A percentile compares a stretch with the other conserved stretches of the same genome.
phyloP scores from a whole-genome alignment of 306 rosid species.

The Gynostemma pentaphyllum region DNA sequence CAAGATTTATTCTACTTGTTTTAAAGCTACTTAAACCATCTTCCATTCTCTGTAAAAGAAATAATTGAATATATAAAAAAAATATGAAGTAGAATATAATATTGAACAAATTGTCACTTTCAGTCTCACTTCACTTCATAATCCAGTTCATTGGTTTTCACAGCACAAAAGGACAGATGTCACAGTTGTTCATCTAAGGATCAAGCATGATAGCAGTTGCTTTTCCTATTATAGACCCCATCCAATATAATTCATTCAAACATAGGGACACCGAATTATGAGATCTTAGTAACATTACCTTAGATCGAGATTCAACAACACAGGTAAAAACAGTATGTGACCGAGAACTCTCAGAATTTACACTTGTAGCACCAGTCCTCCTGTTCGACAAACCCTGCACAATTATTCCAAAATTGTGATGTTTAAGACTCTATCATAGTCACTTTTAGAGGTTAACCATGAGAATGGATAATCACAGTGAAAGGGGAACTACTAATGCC shows the following conservation, averaged over 20 bases:
- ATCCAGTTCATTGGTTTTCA: background rate
- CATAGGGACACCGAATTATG: background rate
- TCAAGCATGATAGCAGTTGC: background rate
- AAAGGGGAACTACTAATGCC: too few species aligned
- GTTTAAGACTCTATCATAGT: too few species aligned
- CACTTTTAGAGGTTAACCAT: too few species aligned
- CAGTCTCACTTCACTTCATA: too few species aligned
- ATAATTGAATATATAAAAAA: conserved; percentile 5
- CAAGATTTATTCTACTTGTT: conserved; percentile 96
- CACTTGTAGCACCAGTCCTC: conserved; percentile 91
- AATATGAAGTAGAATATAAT: background rate
- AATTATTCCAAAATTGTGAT: too few species aligned
- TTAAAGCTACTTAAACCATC: conserved; percentile 82
- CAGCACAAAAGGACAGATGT: background rate
- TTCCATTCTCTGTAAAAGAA: conserved; percentile 48
- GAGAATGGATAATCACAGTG: too few species aligned
- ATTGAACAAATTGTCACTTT: background rate
- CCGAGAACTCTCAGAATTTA: conserved; percentile 97
- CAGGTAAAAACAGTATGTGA: conserved; percentile 98
- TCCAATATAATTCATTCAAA: background rate
- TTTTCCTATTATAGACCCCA: background rate
- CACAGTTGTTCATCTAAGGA: background rate
- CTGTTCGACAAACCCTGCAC: conserved; percentile 90
- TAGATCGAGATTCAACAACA: conserved; percentile 87
- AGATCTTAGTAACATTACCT: conserved; percentile 37